These are phyloP conservation scores for Cutaneotrichosporon sp. DNA, from an alignment of 1,284 basidiomycete genomes.

Conservation along the genomic window DNA sequence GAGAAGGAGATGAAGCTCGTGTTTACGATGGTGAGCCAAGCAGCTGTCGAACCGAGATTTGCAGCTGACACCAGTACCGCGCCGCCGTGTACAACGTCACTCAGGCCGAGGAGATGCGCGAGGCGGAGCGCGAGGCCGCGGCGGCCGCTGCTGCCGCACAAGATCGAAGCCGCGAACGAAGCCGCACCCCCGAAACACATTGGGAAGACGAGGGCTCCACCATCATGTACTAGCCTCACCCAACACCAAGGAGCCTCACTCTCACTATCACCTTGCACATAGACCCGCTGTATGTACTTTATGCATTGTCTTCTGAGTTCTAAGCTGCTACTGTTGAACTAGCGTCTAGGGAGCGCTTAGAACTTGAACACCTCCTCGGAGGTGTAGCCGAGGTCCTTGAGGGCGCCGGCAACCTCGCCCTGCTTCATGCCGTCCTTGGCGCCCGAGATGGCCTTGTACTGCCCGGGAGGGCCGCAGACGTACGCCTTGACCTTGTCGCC, in stretches of 20 bases:
- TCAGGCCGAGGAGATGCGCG: conserved; percentile 57
- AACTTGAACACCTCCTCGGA: conserved; percentile 63
- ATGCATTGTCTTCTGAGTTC: background rate
- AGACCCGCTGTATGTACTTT: background rate
- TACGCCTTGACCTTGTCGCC: conserved; percentile 85
- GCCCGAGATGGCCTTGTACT: conserved; percentile 72
- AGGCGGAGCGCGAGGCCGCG: background rate
- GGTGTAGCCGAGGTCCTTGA: conserved; percentile 85
- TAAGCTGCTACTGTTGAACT: conserved; percentile 1
- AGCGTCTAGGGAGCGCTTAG: conserved; percentile 29
- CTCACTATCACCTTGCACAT: too few species aligned
- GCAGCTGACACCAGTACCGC: conserved; percentile 72
- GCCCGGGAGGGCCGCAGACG: conserved; percentile 88
- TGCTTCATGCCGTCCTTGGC: conserved; percentile 68
- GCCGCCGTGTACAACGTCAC: conserved; percentile 94
- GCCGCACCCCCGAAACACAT: background rate
- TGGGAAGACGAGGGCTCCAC: conserved; percentile 5
- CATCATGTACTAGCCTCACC: conserved; percentile 14
- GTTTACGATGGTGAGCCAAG: conserved; percentile 74
- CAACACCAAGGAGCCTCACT: too few species aligned
- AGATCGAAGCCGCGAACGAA: background rate
- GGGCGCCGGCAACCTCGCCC: conserved; percentile 75
- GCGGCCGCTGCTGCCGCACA: background rate
- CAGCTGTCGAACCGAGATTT: too few species aligned
- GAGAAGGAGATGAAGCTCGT: conserved; percentile 96